Base-by-base conservation (phyloP, 2,329 filamentous ascomycete species). In the Pestalotiopsis sp. region DNA sequence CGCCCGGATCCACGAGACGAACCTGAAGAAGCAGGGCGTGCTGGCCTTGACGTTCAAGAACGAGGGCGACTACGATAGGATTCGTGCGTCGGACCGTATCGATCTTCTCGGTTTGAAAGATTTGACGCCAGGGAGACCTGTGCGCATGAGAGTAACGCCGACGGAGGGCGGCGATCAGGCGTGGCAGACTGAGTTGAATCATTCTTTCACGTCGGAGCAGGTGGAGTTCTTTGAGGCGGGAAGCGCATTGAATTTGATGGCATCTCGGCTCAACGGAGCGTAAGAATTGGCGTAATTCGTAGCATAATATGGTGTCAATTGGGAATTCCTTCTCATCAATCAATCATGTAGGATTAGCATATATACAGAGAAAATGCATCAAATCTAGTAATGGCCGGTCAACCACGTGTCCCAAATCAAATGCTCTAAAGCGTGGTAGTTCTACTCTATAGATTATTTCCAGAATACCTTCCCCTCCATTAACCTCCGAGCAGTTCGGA, bases 21-120 rank as follows among this genome's bases (percentile, higher is more conserved):
- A 97, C 79, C 84, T 97, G 72, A 97, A 97, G 89, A 97, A 97
- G 84, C 96, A 99, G 83, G 96, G 96, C 70, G 92, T 99, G 44
- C 94, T 99, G 57, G 96, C 96, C 1, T 84, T 99, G 74, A 98
- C 94, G 0, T 97, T 99, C 77, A 93, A 84, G 60, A 86, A 97
- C 79, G 94, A 97, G 81, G 86, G 87, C 22, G 96, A 98, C 80
- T 98, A 97, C 78, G 93, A 96, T 76, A 83, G 84, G 70, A 92
- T 99, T 70, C 84, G 88, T 65, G 94, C 94, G 0, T 93, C 94
- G 71, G 96, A 99, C 78, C 13, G 56, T n/a, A 35, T 58, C 14
- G 26, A 35, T 26, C n/a, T 58, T 5, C 20, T 58, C 1, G 24
- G 24, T 3, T 13, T 58, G 11, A 58, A 35, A 13, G 56, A 58